These are phyloP conservation scores for Paecilomyces variotii DNA, from an alignment of 2,329 filamentous ascomycete species.

Conservation along the genomic window DNA sequence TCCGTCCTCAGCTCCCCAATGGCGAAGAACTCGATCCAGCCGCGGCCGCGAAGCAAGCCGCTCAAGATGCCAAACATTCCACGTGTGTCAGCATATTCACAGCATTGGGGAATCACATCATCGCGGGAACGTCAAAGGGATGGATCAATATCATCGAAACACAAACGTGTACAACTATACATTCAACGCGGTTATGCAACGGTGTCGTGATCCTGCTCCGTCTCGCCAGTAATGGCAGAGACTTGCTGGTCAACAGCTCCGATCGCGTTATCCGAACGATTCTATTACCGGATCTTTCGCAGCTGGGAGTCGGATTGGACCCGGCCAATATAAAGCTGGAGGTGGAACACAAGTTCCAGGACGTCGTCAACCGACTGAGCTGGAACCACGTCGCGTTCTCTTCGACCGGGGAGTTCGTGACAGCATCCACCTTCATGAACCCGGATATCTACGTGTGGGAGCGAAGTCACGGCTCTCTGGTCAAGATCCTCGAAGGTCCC, in stretches of 20 bases:
- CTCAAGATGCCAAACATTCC: slow-evolving; percentile 88
- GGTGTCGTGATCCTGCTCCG: slow-evolving; percentile 84
- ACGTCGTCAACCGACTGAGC: slow-evolving; percentile 85
- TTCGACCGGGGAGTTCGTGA: slow-evolving; percentile 88
- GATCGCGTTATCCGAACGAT: slow-evolving; percentile 94
- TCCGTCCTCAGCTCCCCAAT: slow-evolving; percentile 58
- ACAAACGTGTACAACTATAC: slow-evolving; percentile 70
- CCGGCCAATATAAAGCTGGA: slow-evolving; percentile 80
- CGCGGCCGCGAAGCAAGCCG: slow-evolving; percentile 72
- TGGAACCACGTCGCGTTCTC: slow-evolving; percentile 99
- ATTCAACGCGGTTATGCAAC: slow-evolving; percentile 79
- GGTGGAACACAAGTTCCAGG: slow-evolving; percentile 96
- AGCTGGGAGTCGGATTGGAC: slow-evolving; percentile 54
- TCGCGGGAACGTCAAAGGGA: slow-evolving; percentile 89
- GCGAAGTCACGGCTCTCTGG: slow-evolving; percentile 80
- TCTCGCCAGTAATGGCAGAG: slow-evolving; percentile 73
- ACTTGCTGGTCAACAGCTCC: slow-evolving; percentile 84
- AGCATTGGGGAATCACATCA: slow-evolving; percentile 73
- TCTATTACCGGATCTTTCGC: slow-evolving; percentile 67
- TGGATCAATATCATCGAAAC: slow-evolving; percentile 93
- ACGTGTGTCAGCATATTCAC: slow-evolving; percentile 92
- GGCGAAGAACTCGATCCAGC: slow-evolving; percentile 53
- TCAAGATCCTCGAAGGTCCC: slow-evolving; percentile 93
- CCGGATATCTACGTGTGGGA: slow-evolving; percentile 99
- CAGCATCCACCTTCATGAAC: slow-evolving; percentile 95